Conservation (phyloP, 305 asterid genomes). For the Salvia sclarea region DNA sequence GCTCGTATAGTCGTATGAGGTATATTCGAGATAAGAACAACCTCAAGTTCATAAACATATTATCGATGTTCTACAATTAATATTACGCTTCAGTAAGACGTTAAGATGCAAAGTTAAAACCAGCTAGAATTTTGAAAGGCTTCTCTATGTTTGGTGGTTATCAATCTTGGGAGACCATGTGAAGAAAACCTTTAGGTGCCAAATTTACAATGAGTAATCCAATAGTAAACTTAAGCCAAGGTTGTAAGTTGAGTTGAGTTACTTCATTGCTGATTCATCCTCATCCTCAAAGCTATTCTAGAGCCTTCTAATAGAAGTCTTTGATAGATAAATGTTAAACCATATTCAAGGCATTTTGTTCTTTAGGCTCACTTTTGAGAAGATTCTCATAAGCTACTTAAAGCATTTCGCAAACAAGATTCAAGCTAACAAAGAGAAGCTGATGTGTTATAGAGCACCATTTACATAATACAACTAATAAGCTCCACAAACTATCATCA, state of each 20-base stretch:
- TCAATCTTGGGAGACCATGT: not conserved
- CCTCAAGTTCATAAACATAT: constrained; percentile 1
- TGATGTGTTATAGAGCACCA: constrained; percentile 11
- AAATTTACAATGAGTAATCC: constrained; percentile 6
- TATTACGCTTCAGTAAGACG: not conserved
- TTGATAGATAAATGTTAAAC: not conserved
- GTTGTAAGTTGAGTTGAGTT: constrained; percentile 1
- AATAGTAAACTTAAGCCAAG: constrained; percentile 1
- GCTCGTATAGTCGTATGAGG: not conserved
- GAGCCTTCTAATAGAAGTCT: constrained; percentile 5
- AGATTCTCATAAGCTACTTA: not conserved
- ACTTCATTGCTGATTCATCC: not conserved
- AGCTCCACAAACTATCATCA: constrained; percentile 15
- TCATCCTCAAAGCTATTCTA: constrained; percentile 2
- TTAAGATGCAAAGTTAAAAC: constrained; percentile 3
- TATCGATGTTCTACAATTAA: not conserved
- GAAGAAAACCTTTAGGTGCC: not conserved
- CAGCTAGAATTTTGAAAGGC: constrained; percentile 22
- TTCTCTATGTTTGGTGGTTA: not conserved
- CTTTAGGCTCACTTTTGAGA: not conserved
- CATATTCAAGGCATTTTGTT: not conserved
- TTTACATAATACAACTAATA: not conserved
- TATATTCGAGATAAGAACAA: constrained; percentile 13
- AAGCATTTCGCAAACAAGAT: not conserved
- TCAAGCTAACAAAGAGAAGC: not conserved